Percentiles rank a stretch among this genome's conserved stretches.
These are phyloP conservation scores for Tricholoma flavovirens DNA, from an alignment of 768 basidiomycete genomes.

Conservation along the genomic window DNA sequence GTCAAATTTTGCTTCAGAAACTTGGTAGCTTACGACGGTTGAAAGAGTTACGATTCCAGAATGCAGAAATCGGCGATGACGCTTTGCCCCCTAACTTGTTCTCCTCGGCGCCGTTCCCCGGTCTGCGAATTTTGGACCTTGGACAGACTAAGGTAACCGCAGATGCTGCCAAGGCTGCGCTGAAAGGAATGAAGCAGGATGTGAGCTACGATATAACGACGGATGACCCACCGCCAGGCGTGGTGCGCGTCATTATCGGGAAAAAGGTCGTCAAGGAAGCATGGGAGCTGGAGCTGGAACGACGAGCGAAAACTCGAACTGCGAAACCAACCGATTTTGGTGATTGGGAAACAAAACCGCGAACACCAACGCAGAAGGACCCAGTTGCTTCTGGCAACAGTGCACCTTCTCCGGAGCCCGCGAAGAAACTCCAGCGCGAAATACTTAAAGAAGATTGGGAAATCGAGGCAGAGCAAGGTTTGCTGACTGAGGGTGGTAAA, in stretches of 20 bases:
- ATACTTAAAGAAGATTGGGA: conserved; percentile 72
- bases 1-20: conserved; percentile 37
- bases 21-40: conserved; percentile 45
- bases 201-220: conserved; percentile 50
- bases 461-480: conserved; percentile 68
- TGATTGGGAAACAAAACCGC: conserved; percentile 23
- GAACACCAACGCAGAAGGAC: background rate
- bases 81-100: conserved; percentile 44
- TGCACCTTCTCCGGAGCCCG: background rate
- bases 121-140: conserved; percentile 54
- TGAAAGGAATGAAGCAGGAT: conserved; percentile 43
- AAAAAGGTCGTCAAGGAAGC: conserved; percentile 66
- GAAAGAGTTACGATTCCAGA: conserved; percentile 51
- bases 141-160: conserved; percentile 56
- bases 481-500: conserved; percentile 69
- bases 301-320: conserved; percentile 36
- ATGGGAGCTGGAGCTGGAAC: conserved; percentile 77
- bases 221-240: conserved; percentile 48
- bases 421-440: conserved; percentile 22
- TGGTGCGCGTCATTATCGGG: conserved; percentile 55
- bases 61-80: conserved; percentile 55
- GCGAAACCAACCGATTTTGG: conserved; percentile 25
- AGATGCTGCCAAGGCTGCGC: conserved; percentile 37
- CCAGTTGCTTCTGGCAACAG: background rate
- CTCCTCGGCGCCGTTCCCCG: conserved; percentile 38